These are phyloP conservation scores for Ophiostoma himal-ulmi DNA, from an alignment of 2,329 filamentous ascomycete genomes.

Conservation along the genomic window DNA sequence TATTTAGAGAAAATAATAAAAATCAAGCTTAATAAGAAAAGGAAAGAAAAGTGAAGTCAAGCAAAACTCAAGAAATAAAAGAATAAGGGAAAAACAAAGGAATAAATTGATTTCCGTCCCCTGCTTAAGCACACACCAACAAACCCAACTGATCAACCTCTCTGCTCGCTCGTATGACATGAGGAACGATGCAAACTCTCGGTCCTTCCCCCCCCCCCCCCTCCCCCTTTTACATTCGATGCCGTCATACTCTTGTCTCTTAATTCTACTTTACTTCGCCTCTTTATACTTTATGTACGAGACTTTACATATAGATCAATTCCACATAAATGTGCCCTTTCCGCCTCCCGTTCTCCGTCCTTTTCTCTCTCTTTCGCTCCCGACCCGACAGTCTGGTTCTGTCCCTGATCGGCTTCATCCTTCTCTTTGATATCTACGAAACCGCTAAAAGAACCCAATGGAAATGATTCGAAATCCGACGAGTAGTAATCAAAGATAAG, in stretches of 20 bases:
- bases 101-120: neutral
- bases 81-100: neutral
- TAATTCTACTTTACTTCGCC: neutral
- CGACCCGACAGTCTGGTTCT: constrained; percentile 5
- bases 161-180: neutral
- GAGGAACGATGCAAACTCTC: neutral
- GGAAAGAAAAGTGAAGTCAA: no score
- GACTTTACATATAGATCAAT: neutral
- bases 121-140: neutral
- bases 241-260: neutral
- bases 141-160: neutral
- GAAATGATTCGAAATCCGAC: neutral
- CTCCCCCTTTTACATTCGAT: neutral
- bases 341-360: neutral
- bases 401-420: neutral
- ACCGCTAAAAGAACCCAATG: neutral
- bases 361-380: neutral
- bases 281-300: neutral
- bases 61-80: neutral
- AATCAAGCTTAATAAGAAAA: neutral
- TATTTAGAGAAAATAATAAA: neutral
- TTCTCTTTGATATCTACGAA: neutral
- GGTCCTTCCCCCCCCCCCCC: neutral
- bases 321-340: neutral
- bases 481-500: neutral